These are phyloP conservation scores for Fulvia fulva DNA, from an alignment of 2,329 filamentous ascomycete genomes.

Conservation along the genomic window DNA sequence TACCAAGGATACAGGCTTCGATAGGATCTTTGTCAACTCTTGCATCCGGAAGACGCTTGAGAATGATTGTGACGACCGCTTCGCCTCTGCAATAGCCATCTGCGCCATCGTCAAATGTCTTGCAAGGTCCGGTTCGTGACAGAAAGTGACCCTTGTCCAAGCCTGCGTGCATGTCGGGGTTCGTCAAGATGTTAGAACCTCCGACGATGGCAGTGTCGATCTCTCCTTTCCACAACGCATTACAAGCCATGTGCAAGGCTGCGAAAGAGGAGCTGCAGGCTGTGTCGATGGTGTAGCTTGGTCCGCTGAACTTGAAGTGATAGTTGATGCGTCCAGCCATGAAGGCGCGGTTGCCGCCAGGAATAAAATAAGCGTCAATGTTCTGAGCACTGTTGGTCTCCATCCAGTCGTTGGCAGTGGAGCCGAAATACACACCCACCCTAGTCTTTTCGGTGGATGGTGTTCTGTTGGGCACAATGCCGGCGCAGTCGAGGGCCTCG, in stretches of 20 bases:
- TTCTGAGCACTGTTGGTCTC: slow-evolving; percentile 26
- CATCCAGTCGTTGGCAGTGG: slow-evolving; percentile 11
- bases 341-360: slow-evolving; percentile 18
- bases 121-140: slow-evolving; percentile 20
- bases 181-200: slow-evolving; percentile 6
- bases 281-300: slow-evolving; percentile 26
- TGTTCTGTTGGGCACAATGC: slow-evolving; percentile 8
- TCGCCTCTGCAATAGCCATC: slow-evolving; percentile 29
- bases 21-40: slow-evolving; percentile 26
- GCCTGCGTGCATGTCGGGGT: neutral
- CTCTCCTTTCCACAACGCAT: slow-evolving; percentile 18
- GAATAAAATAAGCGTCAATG: slow-evolving; percentile 19
- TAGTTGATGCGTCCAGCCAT: slow-evolving; percentile 25
- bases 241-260: slow-evolving; percentile 22
- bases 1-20: slow-evolving; percentile 27
- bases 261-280: slow-evolving; percentile 26
- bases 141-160: slow-evolving; percentile 23
- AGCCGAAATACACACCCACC: slow-evolving; percentile 9
- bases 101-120: slow-evolving; percentile 25
- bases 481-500: slow-evolving; percentile 19
- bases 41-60: slow-evolving; percentile 26
- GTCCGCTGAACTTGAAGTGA: slow-evolving; percentile 25
- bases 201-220: slow-evolving; percentile 19
- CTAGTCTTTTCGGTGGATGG: slow-evolving; percentile 1
- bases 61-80: slow-evolving; percentile 17